These are phyloP conservation scores for Leersia perrieri DNA, from an alignment of 176 grass and related monocot genomes.

Conservation along the genomic window DNA sequence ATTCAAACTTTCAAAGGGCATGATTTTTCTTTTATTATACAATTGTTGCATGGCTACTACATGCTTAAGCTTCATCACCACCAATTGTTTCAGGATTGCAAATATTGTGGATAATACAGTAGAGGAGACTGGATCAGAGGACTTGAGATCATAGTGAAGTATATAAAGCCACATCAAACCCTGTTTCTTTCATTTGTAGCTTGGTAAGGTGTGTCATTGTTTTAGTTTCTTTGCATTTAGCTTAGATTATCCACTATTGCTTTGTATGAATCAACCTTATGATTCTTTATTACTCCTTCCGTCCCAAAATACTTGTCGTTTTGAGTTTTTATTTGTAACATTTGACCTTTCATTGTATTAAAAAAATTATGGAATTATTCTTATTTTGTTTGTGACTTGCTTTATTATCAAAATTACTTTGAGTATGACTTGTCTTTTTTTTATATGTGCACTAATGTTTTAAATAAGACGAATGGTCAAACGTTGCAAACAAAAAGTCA, in stretches of 20 bases:
- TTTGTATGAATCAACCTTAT: background rate
- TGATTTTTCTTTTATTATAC: background rate
- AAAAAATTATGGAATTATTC: too few relatives aligned
- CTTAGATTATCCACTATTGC: background rate
- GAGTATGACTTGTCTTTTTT: too few relatives aligned
- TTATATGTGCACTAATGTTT: too few relatives aligned
- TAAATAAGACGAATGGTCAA: too few relatives aligned
- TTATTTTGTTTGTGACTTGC: too few relatives aligned
- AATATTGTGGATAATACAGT: slow-evolving; percentile 41
- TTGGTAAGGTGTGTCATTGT: slow-evolving; percentile 17
- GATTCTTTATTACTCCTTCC: too few relatives aligned
- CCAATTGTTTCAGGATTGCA: slow-evolving; percentile 57
- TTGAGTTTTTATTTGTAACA: too few relatives aligned
- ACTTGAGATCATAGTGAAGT: slow-evolving; percentile 27
- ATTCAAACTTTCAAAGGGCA: background rate
- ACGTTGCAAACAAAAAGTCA: too few relatives aligned
- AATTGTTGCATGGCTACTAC: background rate
- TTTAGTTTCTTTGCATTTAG: slow-evolving; percentile 2
- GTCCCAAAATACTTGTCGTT: too few relatives aligned
- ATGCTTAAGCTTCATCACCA: slow-evolving; percentile 23
- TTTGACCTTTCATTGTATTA: too few relatives aligned
- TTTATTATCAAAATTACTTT: too few relatives aligned
- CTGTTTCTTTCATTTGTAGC: background rate
- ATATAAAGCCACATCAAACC: background rate
- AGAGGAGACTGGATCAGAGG: slow-evolving; percentile 40